A percentile compares a stretch with the other conserved stretches of the same genome.
Evolutionary conservation across 345 rosid genomes (phyloP).

Genomic region (Dipteronia sinensis): DNA sequence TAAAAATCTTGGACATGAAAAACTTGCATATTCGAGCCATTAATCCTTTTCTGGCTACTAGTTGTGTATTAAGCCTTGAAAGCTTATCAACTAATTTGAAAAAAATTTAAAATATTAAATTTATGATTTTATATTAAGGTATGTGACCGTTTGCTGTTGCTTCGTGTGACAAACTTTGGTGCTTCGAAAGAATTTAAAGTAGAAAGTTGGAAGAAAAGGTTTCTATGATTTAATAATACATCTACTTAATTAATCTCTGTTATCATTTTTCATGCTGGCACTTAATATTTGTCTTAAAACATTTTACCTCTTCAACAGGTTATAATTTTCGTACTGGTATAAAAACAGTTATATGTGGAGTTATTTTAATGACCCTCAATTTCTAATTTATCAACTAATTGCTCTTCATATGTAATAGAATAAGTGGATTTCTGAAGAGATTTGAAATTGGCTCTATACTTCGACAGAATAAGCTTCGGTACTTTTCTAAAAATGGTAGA

Average conservation of each 20-base stretch:
- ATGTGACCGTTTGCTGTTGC: background rate
- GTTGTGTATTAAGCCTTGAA: background rate
- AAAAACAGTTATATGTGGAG: background rate
- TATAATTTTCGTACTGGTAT: background rate
- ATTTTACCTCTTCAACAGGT: background rate
- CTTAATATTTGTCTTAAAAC: background rate
- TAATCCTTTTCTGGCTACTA: background rate
- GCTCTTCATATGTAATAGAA: background rate
- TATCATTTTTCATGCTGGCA: background rate
- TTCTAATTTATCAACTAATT: background rate
- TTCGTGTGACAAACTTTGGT: background rate
- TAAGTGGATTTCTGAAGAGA: background rate
- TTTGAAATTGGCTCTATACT: background rate
- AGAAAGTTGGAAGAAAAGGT: background rate
- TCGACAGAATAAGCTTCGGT: background rate
- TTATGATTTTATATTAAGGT: background rate
- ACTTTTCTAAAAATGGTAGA: background rate
- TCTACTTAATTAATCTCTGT: background rate
- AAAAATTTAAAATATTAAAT: background rate
- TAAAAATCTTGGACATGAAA: background rate
- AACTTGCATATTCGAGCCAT: background rate
- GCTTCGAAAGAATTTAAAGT: background rate
- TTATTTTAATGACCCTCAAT: background rate
- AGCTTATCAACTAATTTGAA: background rate
- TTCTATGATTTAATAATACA: background rate